phyloP scores from a whole-genome alignment of 2,329 filamentous ascomycete species.

The Penicillium sp. region DNA sequence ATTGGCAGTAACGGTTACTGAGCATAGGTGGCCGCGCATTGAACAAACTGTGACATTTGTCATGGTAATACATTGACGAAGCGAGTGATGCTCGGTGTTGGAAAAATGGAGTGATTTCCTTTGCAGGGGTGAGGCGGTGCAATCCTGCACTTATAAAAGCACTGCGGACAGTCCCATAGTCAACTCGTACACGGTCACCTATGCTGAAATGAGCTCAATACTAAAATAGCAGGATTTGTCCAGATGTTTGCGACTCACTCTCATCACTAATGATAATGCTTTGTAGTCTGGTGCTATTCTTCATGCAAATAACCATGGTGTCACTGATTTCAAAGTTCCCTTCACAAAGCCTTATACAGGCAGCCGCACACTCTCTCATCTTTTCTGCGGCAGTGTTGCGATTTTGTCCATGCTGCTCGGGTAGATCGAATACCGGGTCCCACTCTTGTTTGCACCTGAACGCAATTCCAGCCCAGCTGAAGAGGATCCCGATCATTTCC shows the following conservation, averaged over 20 bases:
- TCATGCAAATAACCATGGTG: conserved; percentile 2
- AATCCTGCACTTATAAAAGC: background rate
- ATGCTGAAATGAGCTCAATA: background rate
- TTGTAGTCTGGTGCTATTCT: conserved; percentile 1
- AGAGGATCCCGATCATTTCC: background rate
- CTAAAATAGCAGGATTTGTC: too few relatives aligned
- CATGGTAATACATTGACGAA: background rate
- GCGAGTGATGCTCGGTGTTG: background rate
- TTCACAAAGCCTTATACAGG: background rate
- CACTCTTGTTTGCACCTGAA: conserved; percentile 2
- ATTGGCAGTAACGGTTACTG: background rate
- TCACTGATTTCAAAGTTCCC: background rate
- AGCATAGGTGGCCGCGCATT: background rate
- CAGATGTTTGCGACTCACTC: background rate
- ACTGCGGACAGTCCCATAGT: background rate
- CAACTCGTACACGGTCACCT: background rate
- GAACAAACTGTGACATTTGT: background rate
- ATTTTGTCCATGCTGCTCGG: background rate
- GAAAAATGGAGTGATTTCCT: background rate
- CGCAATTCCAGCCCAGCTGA: background rate
- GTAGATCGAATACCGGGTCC: background rate
- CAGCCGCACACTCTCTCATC: conserved; percentile 2
- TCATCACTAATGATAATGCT: background rate
- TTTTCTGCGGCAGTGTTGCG: background rate
- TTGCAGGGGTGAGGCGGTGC: background rate